These are phyloP conservation scores for Cyclostephanos tholiformis DNA, from an alignment of 108 stramenopile species.

Conservation along the genomic window DNA sequence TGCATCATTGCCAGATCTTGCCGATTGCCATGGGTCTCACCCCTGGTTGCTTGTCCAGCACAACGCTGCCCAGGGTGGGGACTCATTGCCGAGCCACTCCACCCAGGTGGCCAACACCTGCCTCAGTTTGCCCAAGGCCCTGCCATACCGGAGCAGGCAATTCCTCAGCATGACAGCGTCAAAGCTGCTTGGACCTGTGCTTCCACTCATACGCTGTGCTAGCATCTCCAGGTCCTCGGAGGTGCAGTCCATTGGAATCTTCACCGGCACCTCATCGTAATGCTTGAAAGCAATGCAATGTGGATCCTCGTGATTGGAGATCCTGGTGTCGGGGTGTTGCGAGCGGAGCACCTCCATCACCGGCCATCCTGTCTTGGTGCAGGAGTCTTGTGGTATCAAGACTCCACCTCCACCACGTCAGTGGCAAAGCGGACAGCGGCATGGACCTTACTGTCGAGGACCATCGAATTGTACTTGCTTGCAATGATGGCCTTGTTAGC, in stretches of 20 bases:
- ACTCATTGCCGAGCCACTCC: no score
- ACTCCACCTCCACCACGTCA: background rate
- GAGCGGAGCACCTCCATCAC: no score
- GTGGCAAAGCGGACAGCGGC: no score
- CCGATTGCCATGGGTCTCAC: conserved; percentile 41
- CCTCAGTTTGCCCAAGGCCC: no score
- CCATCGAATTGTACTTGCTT: background rate
- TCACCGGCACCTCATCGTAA: background rate
- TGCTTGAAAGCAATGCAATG: background rate
- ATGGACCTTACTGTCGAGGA: background rate
- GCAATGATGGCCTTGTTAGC: no score
- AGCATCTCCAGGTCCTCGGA: background rate
- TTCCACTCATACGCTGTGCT: background rate
- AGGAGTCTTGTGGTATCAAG: background rate
- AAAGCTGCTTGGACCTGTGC: background rate
- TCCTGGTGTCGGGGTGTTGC: conserved; percentile 11
- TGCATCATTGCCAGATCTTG: no score
- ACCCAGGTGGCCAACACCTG: no score
- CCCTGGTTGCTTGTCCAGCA: conserved; percentile 49
- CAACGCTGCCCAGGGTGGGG: conserved; percentile 14
- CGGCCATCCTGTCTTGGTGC: conserved; percentile 4
- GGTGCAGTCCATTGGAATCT: conserved; percentile 1
- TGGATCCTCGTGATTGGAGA: background rate
- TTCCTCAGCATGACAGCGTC: no score
- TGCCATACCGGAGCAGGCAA: no score